Evolutionary conservation across 148 eudicot genomes (phyloP).

Genomic region (Arctostaphylos glauca): DNA sequence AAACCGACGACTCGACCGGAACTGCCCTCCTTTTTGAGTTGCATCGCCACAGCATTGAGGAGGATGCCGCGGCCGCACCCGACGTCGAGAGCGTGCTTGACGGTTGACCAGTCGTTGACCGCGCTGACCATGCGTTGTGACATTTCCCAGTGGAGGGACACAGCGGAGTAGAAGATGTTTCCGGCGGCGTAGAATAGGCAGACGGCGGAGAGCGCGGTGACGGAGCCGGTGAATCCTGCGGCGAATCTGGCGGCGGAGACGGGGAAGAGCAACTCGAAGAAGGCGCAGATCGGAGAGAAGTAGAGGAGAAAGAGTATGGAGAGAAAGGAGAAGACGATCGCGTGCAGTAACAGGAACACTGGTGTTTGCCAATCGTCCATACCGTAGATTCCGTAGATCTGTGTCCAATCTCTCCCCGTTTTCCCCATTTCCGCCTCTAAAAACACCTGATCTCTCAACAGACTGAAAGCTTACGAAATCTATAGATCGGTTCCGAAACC

Average conservation of each 20-base stretch:
- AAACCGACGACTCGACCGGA: slow-evolving; percentile 86
- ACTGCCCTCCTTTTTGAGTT: slow-evolving; percentile 77
- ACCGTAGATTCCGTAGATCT: slow-evolving; percentile 90
- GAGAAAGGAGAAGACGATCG: slow-evolving; percentile 44
- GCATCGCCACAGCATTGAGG: slow-evolving; percentile 84
- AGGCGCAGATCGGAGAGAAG: slow-evolving; percentile 33
- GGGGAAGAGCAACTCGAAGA: slow-evolving; percentile 38
- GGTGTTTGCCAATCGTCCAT: slow-evolving; percentile 85
- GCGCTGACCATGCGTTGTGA: slow-evolving; percentile 66
- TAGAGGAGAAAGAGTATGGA: slow-evolving; percentile 55
- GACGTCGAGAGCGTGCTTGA: slow-evolving; percentile 79
- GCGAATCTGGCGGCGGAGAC: slow-evolving; percentile 47
- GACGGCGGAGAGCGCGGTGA: slow-evolving; percentile 69
- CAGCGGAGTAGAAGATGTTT: slow-evolving; percentile 77
- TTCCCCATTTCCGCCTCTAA: slow-evolving; percentile 43
- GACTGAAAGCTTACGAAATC: not conserved
- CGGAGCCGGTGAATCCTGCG: slow-evolving; percentile 73
- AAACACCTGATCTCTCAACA: not conserved
- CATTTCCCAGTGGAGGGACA: slow-evolving; percentile 78
- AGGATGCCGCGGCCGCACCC: slow-evolving; percentile 91
- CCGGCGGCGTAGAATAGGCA: slow-evolving; percentile 70
- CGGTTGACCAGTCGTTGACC: slow-evolving; percentile 74
- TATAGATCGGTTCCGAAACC: not conserved
- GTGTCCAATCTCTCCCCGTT: slow-evolving; percentile 78
- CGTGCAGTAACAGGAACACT: slow-evolving; percentile 55